These are phyloP conservation scores for Piromyces finnis DNA, from an alignment of 192 early-diverging fungal genomes.

Conservation along the genomic window DNA sequence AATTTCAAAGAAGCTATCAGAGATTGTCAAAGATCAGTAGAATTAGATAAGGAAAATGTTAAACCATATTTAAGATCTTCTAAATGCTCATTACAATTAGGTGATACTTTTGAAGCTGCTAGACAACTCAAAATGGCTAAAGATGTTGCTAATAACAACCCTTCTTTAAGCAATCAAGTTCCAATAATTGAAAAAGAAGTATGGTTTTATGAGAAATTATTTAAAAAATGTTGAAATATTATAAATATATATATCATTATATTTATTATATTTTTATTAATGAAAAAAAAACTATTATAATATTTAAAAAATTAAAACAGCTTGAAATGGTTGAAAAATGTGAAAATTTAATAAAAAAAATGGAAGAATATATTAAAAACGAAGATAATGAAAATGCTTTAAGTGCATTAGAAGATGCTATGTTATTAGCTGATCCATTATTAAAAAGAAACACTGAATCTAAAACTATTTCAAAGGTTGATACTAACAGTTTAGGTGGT, in stretches of 20 bases:
- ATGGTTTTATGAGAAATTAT: background rate
- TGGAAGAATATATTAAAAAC: background rate
- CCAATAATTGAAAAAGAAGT: background rate
- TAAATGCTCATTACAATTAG: slow-evolving; percentile 54
- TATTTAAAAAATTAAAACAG: background rate
- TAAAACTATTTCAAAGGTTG: background rate
- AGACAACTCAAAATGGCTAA: background rate
- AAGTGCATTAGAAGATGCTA: background rate
- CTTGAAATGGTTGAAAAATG: background rate
- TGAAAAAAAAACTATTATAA: too few species aligned
- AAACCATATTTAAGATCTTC: slow-evolving; percentile 51
- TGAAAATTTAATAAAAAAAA: background rate
- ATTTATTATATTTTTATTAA: too few species aligned
- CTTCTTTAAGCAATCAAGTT: background rate
- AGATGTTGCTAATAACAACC: background rate
- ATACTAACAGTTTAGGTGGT: background rate
- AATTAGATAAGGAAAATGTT: slow-evolving; percentile 31
- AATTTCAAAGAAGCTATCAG: slow-evolving; percentile 32
- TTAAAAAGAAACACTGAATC: background rate
- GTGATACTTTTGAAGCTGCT: slow-evolving; percentile 43
- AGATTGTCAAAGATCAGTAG: slow-evolving; percentile 41
- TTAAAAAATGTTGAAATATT: too few species aligned
- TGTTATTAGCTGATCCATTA: background rate
- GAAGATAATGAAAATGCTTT: background rate
- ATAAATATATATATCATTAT: too few species aligned